phyloP scores from a whole-genome alignment of 2,329 filamentous ascomycete species.

The Aspergillus quadrilineatus region DNA sequence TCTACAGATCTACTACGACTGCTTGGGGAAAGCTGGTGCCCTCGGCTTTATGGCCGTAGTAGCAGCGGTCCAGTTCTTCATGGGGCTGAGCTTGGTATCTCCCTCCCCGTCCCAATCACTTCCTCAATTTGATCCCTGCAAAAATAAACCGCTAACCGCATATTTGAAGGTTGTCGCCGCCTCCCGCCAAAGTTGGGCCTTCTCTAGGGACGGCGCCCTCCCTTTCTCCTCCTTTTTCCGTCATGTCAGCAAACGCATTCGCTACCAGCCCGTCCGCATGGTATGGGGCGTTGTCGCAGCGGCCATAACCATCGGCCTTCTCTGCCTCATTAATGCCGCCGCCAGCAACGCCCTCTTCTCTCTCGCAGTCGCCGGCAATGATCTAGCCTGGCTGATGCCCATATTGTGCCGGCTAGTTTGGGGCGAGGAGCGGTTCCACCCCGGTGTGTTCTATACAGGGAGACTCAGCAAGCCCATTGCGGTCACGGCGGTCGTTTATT shows the following conservation, averaged over 20 bases:
- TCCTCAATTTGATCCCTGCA: neutral
- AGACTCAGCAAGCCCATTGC: conserved; percentile 54
- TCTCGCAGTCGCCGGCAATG: conserved; percentile 55
- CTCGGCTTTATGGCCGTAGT: conserved; percentile 59
- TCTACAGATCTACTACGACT: conserved; percentile 58
- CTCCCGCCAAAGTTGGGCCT: conserved; percentile 61
- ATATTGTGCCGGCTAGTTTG: conserved; percentile 58
- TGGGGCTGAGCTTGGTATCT: conserved; percentile 55
- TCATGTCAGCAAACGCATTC: conserved; percentile 53
- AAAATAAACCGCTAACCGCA: neutral
- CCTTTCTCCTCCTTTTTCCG: conserved; percentile 60
- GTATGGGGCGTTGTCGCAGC: conserved; percentile 57
- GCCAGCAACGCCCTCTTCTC: conserved; percentile 59
- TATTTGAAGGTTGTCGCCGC: conserved; percentile 49
- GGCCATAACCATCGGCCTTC: conserved; percentile 54
- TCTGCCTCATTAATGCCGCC: conserved; percentile 57
- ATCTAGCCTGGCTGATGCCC: conserved; percentile 58
- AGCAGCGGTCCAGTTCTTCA: conserved; percentile 61
- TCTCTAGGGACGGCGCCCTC: conserved; percentile 60
- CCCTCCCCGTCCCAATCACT: neutral
- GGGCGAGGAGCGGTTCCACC: conserved; percentile 57
- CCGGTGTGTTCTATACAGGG: conserved; percentile 60
- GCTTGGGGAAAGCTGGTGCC: conserved; percentile 59
- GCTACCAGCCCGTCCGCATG: conserved; percentile 58
- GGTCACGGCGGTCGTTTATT: conserved; percentile 53